Evolutionary conservation across 2,329 filamentous ascomycete species (phyloP).

Genomic region (Verticillium zaregamsianum): DNA sequence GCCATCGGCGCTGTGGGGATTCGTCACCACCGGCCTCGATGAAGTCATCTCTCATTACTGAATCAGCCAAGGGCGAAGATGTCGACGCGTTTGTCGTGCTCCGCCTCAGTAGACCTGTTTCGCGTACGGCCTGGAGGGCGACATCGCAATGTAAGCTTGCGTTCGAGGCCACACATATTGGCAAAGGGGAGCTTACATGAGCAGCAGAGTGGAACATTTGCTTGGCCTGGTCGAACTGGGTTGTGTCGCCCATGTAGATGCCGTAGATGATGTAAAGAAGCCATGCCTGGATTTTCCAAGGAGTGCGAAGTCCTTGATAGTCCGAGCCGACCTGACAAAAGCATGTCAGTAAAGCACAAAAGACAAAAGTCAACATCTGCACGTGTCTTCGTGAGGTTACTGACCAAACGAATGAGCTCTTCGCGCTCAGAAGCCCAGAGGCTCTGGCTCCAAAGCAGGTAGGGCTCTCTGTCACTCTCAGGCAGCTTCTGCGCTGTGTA

Average conservation of each 20-base stretch:
- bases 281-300: constrained; percentile 24
- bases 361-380: no score
- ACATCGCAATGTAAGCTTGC: no score
- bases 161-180: neutral
- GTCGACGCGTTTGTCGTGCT: no score
- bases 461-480: constrained; percentile 5
- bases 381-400: neutral
- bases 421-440: constrained; percentile 14
- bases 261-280: constrained; percentile 24
- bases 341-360: neutral
- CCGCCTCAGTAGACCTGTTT: no score
- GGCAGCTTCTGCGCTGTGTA: constrained; percentile 11
- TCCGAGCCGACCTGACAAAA: constrained; percentile 16
- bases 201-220: constrained; percentile 21
- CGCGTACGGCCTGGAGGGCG: no score
- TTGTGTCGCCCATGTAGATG: constrained; percentile 20
- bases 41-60: constrained; percentile 26
- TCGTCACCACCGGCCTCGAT: constrained; percentile 48
- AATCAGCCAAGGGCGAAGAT: no score
- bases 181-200: constrained; percentile 16
- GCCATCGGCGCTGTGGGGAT: constrained; percentile 17
- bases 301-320: constrained; percentile 16
- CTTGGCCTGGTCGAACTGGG: constrained; percentile 18
- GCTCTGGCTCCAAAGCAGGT: constrained; percentile 9
- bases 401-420: constrained; percentile 10